phyloP scores from a whole-genome alignment of 176 grass and related monocot genomes.

The Saccharum officinarum region DNA sequence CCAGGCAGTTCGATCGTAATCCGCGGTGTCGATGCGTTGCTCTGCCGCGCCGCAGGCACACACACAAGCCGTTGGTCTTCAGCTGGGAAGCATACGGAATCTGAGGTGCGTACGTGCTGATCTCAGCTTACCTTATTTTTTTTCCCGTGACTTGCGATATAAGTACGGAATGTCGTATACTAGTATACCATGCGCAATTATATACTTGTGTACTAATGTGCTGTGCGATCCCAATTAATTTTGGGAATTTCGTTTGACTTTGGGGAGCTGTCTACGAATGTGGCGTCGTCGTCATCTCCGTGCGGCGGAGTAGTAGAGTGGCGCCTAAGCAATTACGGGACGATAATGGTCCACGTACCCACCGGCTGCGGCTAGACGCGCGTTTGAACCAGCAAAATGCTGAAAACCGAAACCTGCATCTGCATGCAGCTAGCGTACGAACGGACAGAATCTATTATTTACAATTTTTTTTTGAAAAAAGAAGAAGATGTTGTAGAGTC shows the following conservation, averaged over 20 bases:
- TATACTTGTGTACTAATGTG: too few relatives aligned
- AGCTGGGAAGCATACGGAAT: slow-evolving; percentile 37
- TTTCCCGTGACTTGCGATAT: neutral
- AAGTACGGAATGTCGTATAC: too few relatives aligned
- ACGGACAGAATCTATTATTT: neutral
- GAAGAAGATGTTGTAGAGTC: neutral
- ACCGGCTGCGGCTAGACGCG: neutral
- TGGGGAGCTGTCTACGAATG: neutral
- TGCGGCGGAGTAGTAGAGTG: neutral
- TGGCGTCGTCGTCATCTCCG: slow-evolving; percentile 3
- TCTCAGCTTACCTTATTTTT: neutral
- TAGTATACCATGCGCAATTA: too few relatives aligned
- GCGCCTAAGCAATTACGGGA: neutral
- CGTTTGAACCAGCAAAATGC: slow-evolving; percentile 15
- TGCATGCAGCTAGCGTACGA: neutral
- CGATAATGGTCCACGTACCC: slow-evolving; percentile 1
- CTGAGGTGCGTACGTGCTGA: neutral
- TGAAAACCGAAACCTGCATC: neutral
- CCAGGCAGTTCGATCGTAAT: neutral
- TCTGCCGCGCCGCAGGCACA: neutral
- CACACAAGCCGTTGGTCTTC: neutral
- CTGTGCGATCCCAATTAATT: neutral
- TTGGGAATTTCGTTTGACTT: neutral
- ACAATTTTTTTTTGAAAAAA: neutral
- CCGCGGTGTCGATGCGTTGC: neutral